These are phyloP conservation scores for Raddia distichophylla DNA, from an alignment of 176 grass and related monocot genomes.

Conservation along the genomic window DNA sequence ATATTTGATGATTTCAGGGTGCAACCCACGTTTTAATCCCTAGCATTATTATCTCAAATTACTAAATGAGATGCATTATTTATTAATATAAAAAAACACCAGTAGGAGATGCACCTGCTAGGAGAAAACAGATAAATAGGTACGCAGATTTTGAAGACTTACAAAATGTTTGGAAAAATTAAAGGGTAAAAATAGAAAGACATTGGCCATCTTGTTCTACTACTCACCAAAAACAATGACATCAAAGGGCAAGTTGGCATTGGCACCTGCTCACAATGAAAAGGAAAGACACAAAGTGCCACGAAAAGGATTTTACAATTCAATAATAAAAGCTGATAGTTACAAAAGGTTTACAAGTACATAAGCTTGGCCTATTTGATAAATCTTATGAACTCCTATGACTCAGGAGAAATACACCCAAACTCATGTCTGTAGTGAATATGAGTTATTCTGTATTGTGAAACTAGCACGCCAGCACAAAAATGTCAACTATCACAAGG, in stretches of 20 bases:
- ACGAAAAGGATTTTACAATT: constrained; percentile 35
- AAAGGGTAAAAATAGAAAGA: neutral
- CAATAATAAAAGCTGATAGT: constrained; percentile 33
- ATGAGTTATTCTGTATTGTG: neutral
- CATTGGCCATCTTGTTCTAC: neutral
- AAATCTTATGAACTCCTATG: constrained; percentile 19
- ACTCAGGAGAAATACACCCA: constrained; percentile 8
- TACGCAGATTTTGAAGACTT: constrained; percentile 20
- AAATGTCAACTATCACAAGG: constrained; percentile 20
- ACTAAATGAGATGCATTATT: neutral
- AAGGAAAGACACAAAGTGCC: constrained; percentile 36
- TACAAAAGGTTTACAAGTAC: constrained; percentile 37
- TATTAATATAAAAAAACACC: neutral
- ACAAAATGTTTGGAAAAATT: neutral
- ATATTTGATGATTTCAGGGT: constrained; percentile 2
- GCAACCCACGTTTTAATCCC: neutral
- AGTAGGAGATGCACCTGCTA: neutral
- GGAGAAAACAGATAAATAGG: constrained; percentile 11
- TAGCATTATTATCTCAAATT: constrained; percentile 8
- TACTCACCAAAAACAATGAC: constrained; percentile 27
- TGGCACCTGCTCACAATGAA: constrained; percentile 25
- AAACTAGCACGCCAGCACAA: constrained; percentile 7
- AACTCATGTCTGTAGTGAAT: neutral
- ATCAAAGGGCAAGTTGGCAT: constrained; percentile 12
- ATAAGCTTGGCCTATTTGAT: constrained; percentile 16